Evolutionary conservation across 2,329 filamentous ascomycete genomes (phyloP).

Genomic region (Pseudopyricularia javanii): DNA sequence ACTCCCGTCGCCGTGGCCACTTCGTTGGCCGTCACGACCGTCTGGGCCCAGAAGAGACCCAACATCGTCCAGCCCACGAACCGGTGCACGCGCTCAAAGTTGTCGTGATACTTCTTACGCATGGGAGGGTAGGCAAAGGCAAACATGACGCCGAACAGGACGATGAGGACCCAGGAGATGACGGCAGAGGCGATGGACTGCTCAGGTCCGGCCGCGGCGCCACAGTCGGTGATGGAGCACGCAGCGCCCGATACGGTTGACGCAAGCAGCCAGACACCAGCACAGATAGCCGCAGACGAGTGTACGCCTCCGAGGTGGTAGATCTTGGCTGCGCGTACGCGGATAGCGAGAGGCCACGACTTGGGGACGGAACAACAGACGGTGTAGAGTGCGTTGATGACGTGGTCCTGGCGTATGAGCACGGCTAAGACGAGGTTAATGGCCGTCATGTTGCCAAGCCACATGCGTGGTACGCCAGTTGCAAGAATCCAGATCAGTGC

Average conservation of each 20-base stretch:
- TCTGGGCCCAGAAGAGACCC: constrained; percentile 16
- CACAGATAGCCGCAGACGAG: constrained; percentile 33
- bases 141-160: constrained; percentile 47
- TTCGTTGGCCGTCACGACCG: constrained; percentile 14
- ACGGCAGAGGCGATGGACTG: constrained; percentile 20
- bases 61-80: constrained; percentile 59
- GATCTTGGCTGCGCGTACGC: constrained; percentile 31
- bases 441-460: constrained; percentile 19
- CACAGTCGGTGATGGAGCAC: constrained; percentile 9
- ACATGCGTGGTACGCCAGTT: constrained; percentile 15
- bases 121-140: constrained; percentile 50
- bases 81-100: constrained; percentile 59
- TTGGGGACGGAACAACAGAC: constrained; percentile 8
- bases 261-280: constrained; percentile 31
- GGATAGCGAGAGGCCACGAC: constrained; percentile 30
- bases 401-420: constrained; percentile 37
- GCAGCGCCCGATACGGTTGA: constrained; percentile 23
- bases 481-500: constrained; percentile 27
- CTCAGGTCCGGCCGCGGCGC: constrained; percentile 6
- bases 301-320: constrained; percentile 40
- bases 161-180: constrained; percentile 41
- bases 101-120: constrained; percentile 52
- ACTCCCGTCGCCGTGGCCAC: constrained; percentile 5
- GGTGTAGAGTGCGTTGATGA: constrained; percentile 29
- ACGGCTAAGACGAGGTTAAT: constrained; percentile 35